phyloP scores from a whole-genome alignment of 495 filamentous ascomycete genomes.

The Lineolata rhizophorae region DNA sequence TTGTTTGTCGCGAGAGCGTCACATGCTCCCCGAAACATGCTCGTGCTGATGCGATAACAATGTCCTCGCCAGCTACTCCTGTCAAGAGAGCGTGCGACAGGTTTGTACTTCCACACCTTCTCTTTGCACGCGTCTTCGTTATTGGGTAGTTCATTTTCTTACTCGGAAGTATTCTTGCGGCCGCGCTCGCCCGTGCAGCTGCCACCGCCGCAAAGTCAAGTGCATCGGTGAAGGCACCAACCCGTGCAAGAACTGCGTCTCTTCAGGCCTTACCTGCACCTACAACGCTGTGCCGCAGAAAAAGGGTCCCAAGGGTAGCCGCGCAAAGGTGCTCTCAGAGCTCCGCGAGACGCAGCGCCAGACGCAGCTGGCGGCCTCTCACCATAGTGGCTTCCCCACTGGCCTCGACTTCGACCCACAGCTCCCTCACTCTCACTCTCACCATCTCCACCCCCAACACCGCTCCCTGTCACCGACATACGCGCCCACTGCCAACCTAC shows the following conservation, averaged over 20 bases:
- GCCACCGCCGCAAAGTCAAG: slow-evolving; percentile 67
- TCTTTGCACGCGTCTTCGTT: too few relatives aligned
- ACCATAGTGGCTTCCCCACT: too few relatives aligned
- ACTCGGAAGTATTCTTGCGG: too few relatives aligned
- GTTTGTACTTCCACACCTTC: slow-evolving; percentile 7
- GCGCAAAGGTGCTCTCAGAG: slow-evolving; percentile 65
- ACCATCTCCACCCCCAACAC: slow-evolving; percentile 17
- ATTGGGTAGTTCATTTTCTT: too few relatives aligned
- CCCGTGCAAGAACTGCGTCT: slow-evolving; percentile 49
- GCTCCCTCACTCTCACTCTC: too few relatives aligned
- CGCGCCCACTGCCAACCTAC: slow-evolving; percentile 24
- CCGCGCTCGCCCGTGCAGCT: slow-evolving; percentile 16
- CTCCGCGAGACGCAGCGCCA: slow-evolving; percentile 43
- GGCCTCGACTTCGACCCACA: too few relatives aligned
- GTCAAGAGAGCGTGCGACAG: slow-evolving; percentile 13
- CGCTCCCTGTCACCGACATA: slow-evolving; percentile 20
- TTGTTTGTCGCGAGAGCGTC: too few relatives aligned
- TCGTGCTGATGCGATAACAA: too few relatives aligned
- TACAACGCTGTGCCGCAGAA: slow-evolving; percentile 72
- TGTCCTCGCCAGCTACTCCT: slow-evolving; percentile 3
- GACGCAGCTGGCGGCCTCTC: slow-evolving; percentile 31
- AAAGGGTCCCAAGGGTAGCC: slow-evolving; percentile 64
- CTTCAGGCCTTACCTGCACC: slow-evolving; percentile 48
- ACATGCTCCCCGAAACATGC: too few relatives aligned
- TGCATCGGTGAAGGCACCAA: slow-evolving; percentile 39